Conservation (phyloP, 108 stramenopile species). For the Discostella stelligeroides region DNA sequence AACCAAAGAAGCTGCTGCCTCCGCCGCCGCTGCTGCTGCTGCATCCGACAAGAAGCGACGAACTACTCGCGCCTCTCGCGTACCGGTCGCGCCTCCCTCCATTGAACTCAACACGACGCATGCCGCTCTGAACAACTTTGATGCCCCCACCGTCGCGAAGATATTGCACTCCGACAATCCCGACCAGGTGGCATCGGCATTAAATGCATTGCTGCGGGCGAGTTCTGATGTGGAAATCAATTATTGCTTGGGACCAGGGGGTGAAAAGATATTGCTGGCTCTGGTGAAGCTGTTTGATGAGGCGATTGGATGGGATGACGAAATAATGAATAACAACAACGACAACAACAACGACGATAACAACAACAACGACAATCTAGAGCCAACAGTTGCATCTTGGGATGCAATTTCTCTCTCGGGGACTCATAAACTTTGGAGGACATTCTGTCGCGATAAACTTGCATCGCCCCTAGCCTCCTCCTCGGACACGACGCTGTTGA, state of each 20-base stretch:
- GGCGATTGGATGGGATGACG: conserved; percentile 57
- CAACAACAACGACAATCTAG: conserved; percentile 15
- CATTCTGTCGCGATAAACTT: conserved; percentile 38
- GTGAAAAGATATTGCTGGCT: conserved; percentile 54
- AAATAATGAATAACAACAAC: neutral
- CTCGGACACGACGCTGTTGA: conserved; percentile 69
- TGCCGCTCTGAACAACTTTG: conserved; percentile 28
- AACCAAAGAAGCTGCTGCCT: conserved; percentile 10
- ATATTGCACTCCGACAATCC: conserved; percentile 23
- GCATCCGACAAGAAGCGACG: conserved; percentile 36
- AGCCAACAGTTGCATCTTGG: conserved; percentile 43
- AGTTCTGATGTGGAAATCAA: conserved; percentile 63
- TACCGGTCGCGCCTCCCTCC: conserved; percentile 36
- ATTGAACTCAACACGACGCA: conserved; percentile 47
- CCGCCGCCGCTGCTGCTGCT: conserved; percentile 8
- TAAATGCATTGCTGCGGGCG: conserved; percentile 64
- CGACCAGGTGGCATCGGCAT: conserved; percentile 47
- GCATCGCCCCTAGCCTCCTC: conserved; percentile 60
- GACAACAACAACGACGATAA: conserved; percentile 2
- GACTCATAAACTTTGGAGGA: conserved; percentile 39
- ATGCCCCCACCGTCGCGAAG: conserved; percentile 20
- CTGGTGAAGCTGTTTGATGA: conserved; percentile 64
- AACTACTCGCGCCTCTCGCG: conserved; percentile 17
- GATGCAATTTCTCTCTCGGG: conserved; percentile 42
- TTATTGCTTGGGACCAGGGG: conserved; percentile 59